phyloP scores from a whole-genome alignment of 2,329 filamentous ascomycete species.

The Hyphodiscus sp. region DNA sequence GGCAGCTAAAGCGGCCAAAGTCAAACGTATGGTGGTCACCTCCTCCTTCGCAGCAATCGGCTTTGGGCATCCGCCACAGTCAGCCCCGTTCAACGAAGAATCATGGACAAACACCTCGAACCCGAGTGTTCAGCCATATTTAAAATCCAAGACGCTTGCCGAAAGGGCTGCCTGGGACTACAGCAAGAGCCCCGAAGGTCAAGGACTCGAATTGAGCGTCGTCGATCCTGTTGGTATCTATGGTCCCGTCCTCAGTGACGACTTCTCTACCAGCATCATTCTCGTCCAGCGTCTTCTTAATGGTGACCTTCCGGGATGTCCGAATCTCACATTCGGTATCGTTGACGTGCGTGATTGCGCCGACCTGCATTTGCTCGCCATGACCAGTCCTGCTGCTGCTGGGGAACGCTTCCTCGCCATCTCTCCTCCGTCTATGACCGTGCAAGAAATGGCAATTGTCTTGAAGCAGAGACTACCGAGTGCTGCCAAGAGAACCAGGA shows the following conservation, averaged over 20 bases:
- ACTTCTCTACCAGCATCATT: conserved; percentile 22
- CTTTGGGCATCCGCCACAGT: conserved; percentile 20
- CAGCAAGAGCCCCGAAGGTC: conserved; percentile 22
- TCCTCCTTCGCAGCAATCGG: conserved; percentile 13
- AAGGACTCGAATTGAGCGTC: conserved; percentile 24
- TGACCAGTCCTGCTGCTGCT: conserved; percentile 22
- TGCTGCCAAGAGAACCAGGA: conserved; percentile 1
- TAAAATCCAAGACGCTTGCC: conserved; percentile 31
- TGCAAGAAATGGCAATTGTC: background rate
- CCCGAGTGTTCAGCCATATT: conserved; percentile 21
- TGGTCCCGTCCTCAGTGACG: conserved; percentile 27
- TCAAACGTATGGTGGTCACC: conserved; percentile 21
- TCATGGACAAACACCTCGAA: conserved; percentile 26
- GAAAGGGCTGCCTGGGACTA: conserved; percentile 32
- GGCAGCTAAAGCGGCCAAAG: conserved; percentile 24
- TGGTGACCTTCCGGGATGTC: conserved; percentile 26
- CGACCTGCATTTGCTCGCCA: conserved; percentile 27
- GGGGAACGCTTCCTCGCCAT: conserved; percentile 23
- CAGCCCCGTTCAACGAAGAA: conserved; percentile 27
- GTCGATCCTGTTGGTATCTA: conserved; percentile 28
- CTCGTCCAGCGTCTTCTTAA: conserved; percentile 26
- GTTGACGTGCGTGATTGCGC: conserved; percentile 32
- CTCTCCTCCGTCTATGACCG: background rate
- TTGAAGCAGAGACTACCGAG: conserved; percentile 5
- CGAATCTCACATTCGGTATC: conserved; percentile 20